phyloP scores from a whole-genome alignment of 352 stramenopile genomes.

The Thalassiosira allenii region DNA sequence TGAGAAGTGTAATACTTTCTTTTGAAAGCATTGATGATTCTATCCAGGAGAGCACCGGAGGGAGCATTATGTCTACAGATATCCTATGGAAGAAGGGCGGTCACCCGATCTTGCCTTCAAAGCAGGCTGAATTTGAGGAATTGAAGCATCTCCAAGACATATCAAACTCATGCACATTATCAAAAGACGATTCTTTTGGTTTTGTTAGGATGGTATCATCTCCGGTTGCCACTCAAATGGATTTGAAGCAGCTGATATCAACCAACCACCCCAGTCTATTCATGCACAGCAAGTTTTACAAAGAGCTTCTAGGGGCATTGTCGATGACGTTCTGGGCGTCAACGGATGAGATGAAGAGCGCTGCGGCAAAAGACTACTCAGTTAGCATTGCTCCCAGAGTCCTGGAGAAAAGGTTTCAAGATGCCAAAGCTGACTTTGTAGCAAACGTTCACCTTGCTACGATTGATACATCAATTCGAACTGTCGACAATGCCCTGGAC shows the following conservation, averaged over 20 bases:
- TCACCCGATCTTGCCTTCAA: constrained; percentile 83
- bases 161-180: constrained; percentile 52
- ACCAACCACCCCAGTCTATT: constrained; percentile 79
- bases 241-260: constrained; percentile 69
- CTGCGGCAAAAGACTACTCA: constrained; percentile 37
- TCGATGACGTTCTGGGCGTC: constrained; percentile 85
- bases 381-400: constrained; percentile 41
- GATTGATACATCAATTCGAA: constrained; percentile 76
- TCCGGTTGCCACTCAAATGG: constrained; percentile 35
- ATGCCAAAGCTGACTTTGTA: constrained; percentile 51
- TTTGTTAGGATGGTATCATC: constrained; percentile 61
- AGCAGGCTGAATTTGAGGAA: constrained; percentile 68
- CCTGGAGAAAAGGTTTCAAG: constrained; percentile 54
- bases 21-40: constrained; percentile 72
- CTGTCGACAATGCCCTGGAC: constrained; percentile 77
- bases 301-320: constrained; percentile 84
- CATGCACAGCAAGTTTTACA: constrained; percentile 63
- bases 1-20: constrained; percentile 59
- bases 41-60: constrained; percentile 64
- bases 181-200: constrained; percentile 60
- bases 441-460: constrained; percentile 60
- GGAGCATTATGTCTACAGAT: constrained; percentile 79
- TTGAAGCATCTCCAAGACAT: constrained; percentile 61
- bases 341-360: constrained; percentile 75
- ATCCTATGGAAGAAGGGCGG: constrained; percentile 93